Percentiles rank a stretch among this genome's conserved stretches.
These are phyloP conservation scores for Gamsiella multidivaricata DNA, from an alignment of 192 early-diverging fungal genomes.

Conservation along the genomic window DNA sequence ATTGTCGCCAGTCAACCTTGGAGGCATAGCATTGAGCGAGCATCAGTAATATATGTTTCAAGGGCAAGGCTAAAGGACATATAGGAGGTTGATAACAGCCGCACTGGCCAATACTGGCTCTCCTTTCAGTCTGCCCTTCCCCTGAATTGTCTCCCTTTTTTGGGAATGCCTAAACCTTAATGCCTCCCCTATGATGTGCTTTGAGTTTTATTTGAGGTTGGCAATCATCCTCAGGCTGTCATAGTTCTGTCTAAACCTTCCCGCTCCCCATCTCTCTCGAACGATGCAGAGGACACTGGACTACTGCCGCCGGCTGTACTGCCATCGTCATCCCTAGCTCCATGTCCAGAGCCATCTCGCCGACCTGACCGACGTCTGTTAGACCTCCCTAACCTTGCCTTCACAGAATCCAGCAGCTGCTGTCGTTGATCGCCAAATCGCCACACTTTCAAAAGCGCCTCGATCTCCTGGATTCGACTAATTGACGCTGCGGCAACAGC, in stretches of 20 bases:
- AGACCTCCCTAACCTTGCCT: slow-evolving; percentile 32
- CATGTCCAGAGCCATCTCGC: slow-evolving; percentile 6
- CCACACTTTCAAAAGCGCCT: slow-evolving; percentile 41
- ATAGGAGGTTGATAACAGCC: not conserved
- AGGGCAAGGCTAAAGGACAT: not conserved
- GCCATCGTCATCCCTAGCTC: slow-evolving; percentile 5
- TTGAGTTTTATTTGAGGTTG: not conserved
- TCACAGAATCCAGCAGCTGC: slow-evolving; percentile 42
- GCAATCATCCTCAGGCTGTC: slow-evolving; percentile 3
- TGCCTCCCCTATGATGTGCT: too few species aligned
- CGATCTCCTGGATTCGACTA: slow-evolving; percentile 41
- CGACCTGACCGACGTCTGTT: slow-evolving; percentile 12
- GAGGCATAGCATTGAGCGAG: not conserved
- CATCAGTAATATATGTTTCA: slow-evolving; percentile 1
- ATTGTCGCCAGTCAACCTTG: too few species aligned
- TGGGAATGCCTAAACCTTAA: not conserved
- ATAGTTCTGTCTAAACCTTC: slow-evolving; percentile 10
- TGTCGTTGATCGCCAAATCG: slow-evolving; percentile 43
- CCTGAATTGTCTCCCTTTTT: slow-evolving; percentile 9
- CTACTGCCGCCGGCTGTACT: slow-evolving; percentile 10
- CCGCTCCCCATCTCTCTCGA: slow-evolving; percentile 33
- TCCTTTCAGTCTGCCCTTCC: not conserved
- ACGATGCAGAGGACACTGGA: slow-evolving; percentile 39
- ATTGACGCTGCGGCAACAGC: slow-evolving; percentile 33
- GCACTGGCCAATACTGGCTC: not conserved